A percentile compares a stretch with the other conserved stretches of the same genome.
phyloP scores from a whole-genome alignment of 2,329 filamentous ascomycete genomes.

The Cryphonectria nitschkei region DNA sequence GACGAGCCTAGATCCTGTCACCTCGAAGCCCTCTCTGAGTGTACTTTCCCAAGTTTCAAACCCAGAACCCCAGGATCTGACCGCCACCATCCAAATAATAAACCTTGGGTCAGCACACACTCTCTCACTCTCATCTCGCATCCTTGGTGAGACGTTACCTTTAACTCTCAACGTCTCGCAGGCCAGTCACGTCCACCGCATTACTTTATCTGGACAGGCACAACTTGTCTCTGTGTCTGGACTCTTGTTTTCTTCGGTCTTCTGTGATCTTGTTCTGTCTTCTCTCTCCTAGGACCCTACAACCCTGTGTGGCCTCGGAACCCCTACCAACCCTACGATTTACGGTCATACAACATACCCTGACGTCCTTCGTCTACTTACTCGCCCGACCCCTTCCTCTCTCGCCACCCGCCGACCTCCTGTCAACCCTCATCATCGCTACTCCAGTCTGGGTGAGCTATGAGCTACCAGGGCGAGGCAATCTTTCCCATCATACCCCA shows the following conservation, averaged over 20 bases:
- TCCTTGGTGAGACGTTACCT: slow-evolving; percentile 1
- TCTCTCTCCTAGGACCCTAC: too few species aligned
- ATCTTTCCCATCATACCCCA: slow-evolving; percentile 25
- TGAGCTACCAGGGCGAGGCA: slow-evolving; percentile 17
- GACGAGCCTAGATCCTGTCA: not conserved
- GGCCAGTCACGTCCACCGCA: not conserved
- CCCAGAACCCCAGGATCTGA: not conserved
- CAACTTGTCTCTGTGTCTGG: not conserved
- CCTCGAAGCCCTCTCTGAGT: not conserved
- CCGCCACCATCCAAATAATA: not conserved
- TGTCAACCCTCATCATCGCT: not conserved
- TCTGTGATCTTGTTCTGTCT: too few species aligned
- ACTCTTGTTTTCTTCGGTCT: not conserved
- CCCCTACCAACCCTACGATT: not conserved
- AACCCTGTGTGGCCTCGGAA: too few species aligned
- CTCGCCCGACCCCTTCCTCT: not conserved
- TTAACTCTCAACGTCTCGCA: not conserved
- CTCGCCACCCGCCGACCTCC: not conserved
- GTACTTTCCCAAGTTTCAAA: not conserved
- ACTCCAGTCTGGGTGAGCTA: slow-evolving; percentile 11
- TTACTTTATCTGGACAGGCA: not conserved
- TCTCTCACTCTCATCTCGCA: not conserved
- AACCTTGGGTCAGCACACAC: not conserved
- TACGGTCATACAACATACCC: not conserved
- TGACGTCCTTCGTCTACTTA: not conserved